phyloP scores from a whole-genome alignment of 805 yeast genomes.

The Suhomyces sp. region DNA sequence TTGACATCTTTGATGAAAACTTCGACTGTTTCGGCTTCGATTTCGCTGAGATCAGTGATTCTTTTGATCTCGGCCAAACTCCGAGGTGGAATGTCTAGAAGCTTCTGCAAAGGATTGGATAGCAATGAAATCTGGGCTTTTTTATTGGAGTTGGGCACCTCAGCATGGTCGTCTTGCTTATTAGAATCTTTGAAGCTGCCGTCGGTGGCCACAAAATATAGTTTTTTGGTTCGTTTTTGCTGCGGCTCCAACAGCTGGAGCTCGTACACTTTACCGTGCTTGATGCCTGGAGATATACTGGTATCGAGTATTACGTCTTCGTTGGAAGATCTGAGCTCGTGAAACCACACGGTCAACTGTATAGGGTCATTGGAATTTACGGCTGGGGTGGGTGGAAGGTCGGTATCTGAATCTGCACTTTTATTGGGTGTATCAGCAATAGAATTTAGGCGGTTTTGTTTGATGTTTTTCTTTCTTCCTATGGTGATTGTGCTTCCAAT shows the following conservation, averaged over 20 bases:
- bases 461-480: slow-evolving; percentile 10
- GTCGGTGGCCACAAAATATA: slow-evolving; percentile 43
- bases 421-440: neutral
- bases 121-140: slow-evolving; percentile 51
- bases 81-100: slow-evolving; percentile 65
- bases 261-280: slow-evolving; percentile 77
- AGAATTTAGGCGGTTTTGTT: neutral
- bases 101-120: slow-evolving; percentile 56
- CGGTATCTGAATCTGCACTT: neutral
- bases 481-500: slow-evolving; percentile 24
- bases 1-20: slow-evolving; percentile 75
- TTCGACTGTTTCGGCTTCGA: slow-evolving; percentile 81
- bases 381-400: neutral
- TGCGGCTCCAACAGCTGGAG: slow-evolving; percentile 45
- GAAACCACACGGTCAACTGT: slow-evolving; percentile 55
- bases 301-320: slow-evolving; percentile 66
- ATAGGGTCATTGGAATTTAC: slow-evolving; percentile 21
- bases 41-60: slow-evolving; percentile 42
- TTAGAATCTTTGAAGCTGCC: slow-evolving; percentile 17
- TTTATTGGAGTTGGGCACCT: slow-evolving; percentile 10
- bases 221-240: slow-evolving; percentile 26
- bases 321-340: slow-evolving; percentile 58
- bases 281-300: slow-evolving; percentile 40
- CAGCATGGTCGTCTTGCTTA: slow-evolving; percentile 5
- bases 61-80: slow-evolving; percentile 56